Evolutionary conservation across 805 yeast species (phyloP), one percentile per base, ranked within the genome.

Genomic region (Jamesozyma piceae): DNA sequence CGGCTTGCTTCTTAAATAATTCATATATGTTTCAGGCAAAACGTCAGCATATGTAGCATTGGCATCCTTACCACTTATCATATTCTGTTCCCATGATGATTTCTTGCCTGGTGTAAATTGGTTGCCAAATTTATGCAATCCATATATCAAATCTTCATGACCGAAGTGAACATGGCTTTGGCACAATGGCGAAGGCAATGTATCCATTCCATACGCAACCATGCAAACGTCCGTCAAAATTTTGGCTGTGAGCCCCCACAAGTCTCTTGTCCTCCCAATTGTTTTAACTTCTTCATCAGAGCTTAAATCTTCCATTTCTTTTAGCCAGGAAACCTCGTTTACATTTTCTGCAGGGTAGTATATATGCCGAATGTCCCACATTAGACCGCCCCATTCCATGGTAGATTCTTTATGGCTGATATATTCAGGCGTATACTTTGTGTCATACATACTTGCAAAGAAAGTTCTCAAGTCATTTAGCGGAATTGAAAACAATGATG

Each of bases 171-270:
- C 21, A 11, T 38, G 31, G 5, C 3, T 13, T 22, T 28, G 18
- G 33, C 29, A 15, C 20, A 13, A 14, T 26, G 34, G 21, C 10
- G 35, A 20, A 22, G 38, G 26, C 22, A 14, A 15, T 17, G 19
- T 22, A 34, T 84, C 86, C 36, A 74, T n/a, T 5, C 56, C 58
- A 53, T 75, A 74, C 3, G 74, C 65, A 9, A 82, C 67, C 43
- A 69, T 71, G 2, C 87, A 80, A 24, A 83, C 54, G 55, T 83
- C 90, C 52, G 75, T 83, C n/a, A 83, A 56, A 9, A 83, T 82
- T 54, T 81, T 82, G 2, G 89, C 90, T 0, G 92, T 83, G 30
- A 83, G 63, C 1, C 94, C 94, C 94, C 92, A 83, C 4, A 84
- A 79, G 53, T 82, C 83, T 53, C 82, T 76, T 31, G 78, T 71